Percentiles rank a stretch among this genome's conserved stretches.
These are phyloP conservation scores for Penicillium alfredii DNA, from an alignment of 495 filamentous ascomycete species.

Conservation along the genomic window DNA sequence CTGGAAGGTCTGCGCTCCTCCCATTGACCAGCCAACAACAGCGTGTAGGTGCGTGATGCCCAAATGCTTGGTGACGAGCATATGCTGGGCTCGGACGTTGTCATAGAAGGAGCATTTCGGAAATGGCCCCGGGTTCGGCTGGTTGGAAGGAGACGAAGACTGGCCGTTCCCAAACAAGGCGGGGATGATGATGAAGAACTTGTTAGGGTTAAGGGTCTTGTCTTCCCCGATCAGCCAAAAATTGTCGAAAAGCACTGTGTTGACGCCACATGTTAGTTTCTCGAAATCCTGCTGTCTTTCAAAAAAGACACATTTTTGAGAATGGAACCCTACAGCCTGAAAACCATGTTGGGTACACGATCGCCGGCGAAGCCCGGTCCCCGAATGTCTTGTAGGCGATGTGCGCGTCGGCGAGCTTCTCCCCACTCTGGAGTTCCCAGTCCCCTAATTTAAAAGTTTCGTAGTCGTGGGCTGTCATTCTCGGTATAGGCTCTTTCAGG, in stretches of 20 bases:
- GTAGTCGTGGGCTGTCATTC: not conserved
- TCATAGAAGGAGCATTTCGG: conserved; percentile 61
- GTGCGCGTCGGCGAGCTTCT: conserved; percentile 49
- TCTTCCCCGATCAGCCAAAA: conserved; percentile 60
- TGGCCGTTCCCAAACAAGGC: conserved; percentile 70
- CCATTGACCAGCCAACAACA: conserved; percentile 69
- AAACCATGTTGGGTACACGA: conserved; percentile 70
- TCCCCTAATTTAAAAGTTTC: not conserved
- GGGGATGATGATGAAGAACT: conserved; percentile 65
- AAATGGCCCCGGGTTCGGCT: conserved; percentile 47
- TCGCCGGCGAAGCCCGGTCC: conserved; percentile 52
- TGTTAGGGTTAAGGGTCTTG: conserved; percentile 52
- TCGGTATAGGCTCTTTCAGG: too few relatives aligned
- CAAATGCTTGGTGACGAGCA: conserved; percentile 57
- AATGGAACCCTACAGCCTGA: conserved; percentile 44
- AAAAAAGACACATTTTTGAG: not conserved
- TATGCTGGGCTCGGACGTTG: conserved; percentile 63
- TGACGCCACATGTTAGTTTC: not conserved
- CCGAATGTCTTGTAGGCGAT: conserved; percentile 71
- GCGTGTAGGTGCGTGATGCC: conserved; percentile 55
- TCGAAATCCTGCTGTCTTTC: not conserved
- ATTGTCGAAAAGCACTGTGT: conserved; percentile 53
- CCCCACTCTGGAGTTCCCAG: conserved; percentile 49
- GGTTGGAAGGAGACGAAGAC: conserved; percentile 64
- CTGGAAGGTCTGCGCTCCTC: conserved; percentile 60